Evolutionary conservation across 164 flowering plant species (phyloP).

Genomic region (Liquidambar formosana): DNA sequence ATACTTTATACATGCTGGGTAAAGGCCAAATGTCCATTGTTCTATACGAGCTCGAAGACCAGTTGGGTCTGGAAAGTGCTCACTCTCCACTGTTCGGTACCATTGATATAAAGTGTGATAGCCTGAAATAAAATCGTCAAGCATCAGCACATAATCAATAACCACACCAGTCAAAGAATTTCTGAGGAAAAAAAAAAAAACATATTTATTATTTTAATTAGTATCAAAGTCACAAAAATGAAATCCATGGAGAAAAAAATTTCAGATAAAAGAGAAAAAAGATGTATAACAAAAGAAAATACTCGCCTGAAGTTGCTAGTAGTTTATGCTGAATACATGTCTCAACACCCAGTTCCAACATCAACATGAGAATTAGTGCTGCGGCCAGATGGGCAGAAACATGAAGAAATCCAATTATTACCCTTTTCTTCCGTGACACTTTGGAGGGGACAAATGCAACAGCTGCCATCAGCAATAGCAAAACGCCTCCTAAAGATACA

Average conservation of each 20-base stretch:
- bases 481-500: conserved; percentile 63
- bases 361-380: conserved; percentile 86
- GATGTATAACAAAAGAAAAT: background rate
- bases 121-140: conserved; percentile 43
- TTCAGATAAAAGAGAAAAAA: too few relatives aligned
- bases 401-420: conserved; percentile 78
- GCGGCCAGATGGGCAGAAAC: conserved; percentile 85
- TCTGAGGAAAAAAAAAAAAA: background rate
- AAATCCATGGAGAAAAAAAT: too few relatives aligned
- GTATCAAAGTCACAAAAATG: background rate
- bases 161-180: background rate
- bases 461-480: conserved; percentile 60
- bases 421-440: conserved; percentile 74
- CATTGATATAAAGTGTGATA: conserved; percentile 95
- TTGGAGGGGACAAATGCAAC: conserved; percentile 80
- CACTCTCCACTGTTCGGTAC: conserved; percentile 85
- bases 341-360: conserved; percentile 91
- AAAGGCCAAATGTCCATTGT: conserved; percentile 97
- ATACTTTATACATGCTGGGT: conserved; percentile 99
- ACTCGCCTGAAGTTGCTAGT: conserved; percentile 82
- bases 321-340: conserved; percentile 84
- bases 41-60: conserved; percentile 94
- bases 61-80: conserved; percentile 98
- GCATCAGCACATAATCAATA: background rate
- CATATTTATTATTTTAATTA: background rate